Base-by-base conservation (phyloP, 1,284 basidiomycete genomes). In the Puccinia coronata region DNA sequence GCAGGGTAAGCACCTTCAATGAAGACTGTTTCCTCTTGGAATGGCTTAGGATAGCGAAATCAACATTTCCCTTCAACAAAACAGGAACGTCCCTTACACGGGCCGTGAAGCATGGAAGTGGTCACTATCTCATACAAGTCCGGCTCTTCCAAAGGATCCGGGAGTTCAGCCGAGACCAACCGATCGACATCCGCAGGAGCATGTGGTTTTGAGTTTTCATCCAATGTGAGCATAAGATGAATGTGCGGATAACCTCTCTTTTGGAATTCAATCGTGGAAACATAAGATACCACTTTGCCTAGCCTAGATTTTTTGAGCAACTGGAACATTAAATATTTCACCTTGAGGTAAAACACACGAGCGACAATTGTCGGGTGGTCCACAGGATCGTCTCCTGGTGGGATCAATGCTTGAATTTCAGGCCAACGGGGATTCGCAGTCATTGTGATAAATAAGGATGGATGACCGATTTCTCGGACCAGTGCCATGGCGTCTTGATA, bases 241-340 rank as follows among this genome's bases (percentile, higher is more conserved):
- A 88, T 86, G 73, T 89, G 89, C 1, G 88, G 88, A 0, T 89
- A 85, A 0, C 88, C 88, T 0, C 87, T 84, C 80, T 89, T 90
- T 82, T 90, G 89, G 73, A 88, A 90, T 82, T 90, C 88, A 80
- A 89, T 88, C 0, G 86, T 87, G 76, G 88, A 88, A 0, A 90
- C 86, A 81, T 87, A 74, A 0, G 86, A 88, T 36, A 85, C 85
- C 3, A 83, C 63, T 0, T 77, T 25, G 0, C 88, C 88, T 83
- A 88, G 86, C 34, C 83, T 83, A 5, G 85, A 83, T 16, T 86
- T 70, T 78, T 87, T 0, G 16, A 61, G 12, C 20, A 61, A 14
- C 2, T 31, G 4, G 11, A 36, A 6, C 6, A 23, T 61, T 2
- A 89, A 67, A 0, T 85, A 86, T 5, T 87, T 83, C 53, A 86